Percentiles rank a stretch among this genome's conserved stretches.
These are phyloP conservation scores for Carex scoparia DNA, from an alignment of 176 grass and related monocot genomes.

Conservation along the genomic window DNA sequence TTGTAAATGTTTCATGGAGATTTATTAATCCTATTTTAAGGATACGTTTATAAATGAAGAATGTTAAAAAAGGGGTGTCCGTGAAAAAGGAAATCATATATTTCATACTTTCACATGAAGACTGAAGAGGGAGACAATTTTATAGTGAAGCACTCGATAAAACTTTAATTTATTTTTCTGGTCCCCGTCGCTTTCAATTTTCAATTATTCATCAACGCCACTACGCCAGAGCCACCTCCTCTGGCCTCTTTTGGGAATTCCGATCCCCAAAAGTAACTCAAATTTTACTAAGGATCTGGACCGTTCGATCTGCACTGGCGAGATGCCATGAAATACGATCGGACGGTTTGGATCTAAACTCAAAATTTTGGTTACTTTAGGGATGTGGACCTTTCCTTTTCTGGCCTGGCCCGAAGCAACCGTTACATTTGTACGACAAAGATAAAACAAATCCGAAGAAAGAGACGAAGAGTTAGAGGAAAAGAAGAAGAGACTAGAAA, in stretches of 20 bases:
- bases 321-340: too few species aligned
- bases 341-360: too few species aligned
- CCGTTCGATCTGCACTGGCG: too few species aligned
- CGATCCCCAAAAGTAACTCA: too few species aligned
- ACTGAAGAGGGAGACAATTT: too few species aligned
- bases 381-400: background rate
- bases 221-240: background rate
- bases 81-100: background rate
- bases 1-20: background rate
- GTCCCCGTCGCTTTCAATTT: background rate
- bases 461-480: background rate
- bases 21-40: background rate
- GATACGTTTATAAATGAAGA: background rate
- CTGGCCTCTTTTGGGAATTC: background rate
- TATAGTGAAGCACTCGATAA: background rate
- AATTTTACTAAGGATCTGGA: too few species aligned
- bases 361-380: too few species aligned
- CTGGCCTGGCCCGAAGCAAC: background rate
- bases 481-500: background rate
- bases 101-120: background rate
- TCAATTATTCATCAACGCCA: background rate
- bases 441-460: background rate
- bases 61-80: background rate
- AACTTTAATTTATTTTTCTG: background rate
- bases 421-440: slow-evolving; percentile 3